A percentile compares a stretch with the other conserved stretches of the same genome.
These are phyloP conservation scores for Trichophyton mentagrophytes DNA, from an alignment of 2,329 filamentous ascomycete species.

Conservation along the genomic window DNA sequence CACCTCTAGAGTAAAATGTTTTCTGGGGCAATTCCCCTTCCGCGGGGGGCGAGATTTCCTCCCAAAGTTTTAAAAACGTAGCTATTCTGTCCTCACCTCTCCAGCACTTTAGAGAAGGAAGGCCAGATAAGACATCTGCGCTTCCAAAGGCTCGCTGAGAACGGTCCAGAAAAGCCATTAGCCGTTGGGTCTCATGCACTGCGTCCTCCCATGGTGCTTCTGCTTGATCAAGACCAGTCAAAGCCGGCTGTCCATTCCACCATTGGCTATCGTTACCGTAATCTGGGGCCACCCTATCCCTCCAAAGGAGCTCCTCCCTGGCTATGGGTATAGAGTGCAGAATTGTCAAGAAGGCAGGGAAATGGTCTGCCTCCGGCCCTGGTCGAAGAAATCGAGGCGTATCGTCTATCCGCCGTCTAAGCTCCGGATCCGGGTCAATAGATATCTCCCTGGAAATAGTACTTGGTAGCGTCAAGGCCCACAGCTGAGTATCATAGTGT, in stretches of 20 bases:
- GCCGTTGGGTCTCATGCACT: conserved; percentile 45
- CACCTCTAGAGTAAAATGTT: conserved; percentile 36
- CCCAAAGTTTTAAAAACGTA: conserved; percentile 40
- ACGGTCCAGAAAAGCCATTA: conserved; percentile 49
- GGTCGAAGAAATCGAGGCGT: conserved; percentile 48
- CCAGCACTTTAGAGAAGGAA: not conserved
- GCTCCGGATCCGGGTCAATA: conserved; percentile 40
- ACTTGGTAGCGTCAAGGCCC: conserved; percentile 43
- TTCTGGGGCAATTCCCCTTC: conserved; percentile 32
- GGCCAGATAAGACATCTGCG: conserved; percentile 35
- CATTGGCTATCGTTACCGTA: conserved; percentile 47
- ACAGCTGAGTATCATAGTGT: conserved; percentile 41
- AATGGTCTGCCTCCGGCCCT: conserved; percentile 39
- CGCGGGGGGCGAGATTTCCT: conserved; percentile 33
- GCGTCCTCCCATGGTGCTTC: conserved; percentile 29
- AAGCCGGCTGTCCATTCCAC: conserved; percentile 47
- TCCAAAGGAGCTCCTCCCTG: conserved; percentile 43
- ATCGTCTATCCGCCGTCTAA: conserved; percentile 35
- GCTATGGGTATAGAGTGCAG: conserved; percentile 49
- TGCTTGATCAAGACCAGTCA: not conserved
- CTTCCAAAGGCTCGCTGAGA: conserved; percentile 49
- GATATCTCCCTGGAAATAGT: conserved; percentile 39
- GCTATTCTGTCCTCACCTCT: conserved; percentile 27
- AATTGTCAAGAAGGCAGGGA: conserved; percentile 48
- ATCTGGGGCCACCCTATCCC: conserved; percentile 32